Evolutionary conservation across 495 filamentous ascomycete species (phyloP).

Genomic region (Xylaria acuta): DNA sequence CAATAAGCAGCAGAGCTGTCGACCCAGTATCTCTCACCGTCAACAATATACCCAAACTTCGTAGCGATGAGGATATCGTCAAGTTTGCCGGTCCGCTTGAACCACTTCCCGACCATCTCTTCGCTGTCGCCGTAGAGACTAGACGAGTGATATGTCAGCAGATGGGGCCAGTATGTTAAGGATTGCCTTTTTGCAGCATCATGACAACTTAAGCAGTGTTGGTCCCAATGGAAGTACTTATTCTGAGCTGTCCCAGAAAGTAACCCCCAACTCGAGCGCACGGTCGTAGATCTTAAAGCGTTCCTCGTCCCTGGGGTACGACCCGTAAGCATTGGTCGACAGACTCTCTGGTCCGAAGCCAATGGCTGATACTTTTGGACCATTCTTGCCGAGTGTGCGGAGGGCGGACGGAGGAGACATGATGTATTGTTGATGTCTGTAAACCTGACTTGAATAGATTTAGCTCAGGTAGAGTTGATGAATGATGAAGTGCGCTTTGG

Average conservation of each 20-base stretch:
- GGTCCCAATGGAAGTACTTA: constrained; percentile 20
- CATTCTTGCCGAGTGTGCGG: constrained; percentile 56
- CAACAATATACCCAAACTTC: constrained; percentile 56
- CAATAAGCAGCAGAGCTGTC: constrained; percentile 54
- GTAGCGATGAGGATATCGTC: constrained; percentile 62
- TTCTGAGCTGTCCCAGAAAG: constrained; percentile 65
- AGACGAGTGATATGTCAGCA: neutral
- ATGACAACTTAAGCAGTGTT: constrained; percentile 29
- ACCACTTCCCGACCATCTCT: constrained; percentile 59
- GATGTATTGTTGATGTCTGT: neutral
- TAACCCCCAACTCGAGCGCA: constrained; percentile 60
- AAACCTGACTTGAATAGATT: neutral
- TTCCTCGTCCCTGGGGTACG: constrained; percentile 48
- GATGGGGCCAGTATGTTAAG: neutral
- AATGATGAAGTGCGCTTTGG: neutral
- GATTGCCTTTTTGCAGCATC: constrained; percentile 22
- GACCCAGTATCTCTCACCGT: constrained; percentile 30
- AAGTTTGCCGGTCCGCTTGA: constrained; percentile 57
- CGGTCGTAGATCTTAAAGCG: constrained; percentile 60
- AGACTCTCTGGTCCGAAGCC: constrained; percentile 64
- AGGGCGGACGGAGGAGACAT: constrained; percentile 9
- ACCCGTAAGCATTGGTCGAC: constrained; percentile 47
- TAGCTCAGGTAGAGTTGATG: neutral
- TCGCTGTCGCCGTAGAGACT: constrained; percentile 53
- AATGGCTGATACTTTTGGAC: constrained; percentile 56